Evolutionary conservation across 768 basidiomycete genomes (phyloP).

Genomic region (Lactarius deliciosus): DNA sequence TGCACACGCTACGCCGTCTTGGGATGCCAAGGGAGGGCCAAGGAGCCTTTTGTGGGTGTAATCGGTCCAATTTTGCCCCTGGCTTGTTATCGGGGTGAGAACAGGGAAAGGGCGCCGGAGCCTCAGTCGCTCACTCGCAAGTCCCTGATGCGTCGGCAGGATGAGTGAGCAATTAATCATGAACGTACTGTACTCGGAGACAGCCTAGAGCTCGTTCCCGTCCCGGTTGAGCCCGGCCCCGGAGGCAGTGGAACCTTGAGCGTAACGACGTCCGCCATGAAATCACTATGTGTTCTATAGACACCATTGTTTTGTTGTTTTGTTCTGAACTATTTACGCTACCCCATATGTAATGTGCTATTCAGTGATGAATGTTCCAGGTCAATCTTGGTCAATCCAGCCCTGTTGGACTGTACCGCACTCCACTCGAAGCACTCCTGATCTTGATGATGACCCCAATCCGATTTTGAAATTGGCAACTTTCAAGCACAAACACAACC

Average conservation of each 20-base stretch:
- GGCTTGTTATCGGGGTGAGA: not conserved
- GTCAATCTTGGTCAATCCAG: too few relatives aligned
- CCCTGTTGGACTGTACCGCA: too few relatives aligned
- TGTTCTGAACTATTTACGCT: not conserved
- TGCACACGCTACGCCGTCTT: not conserved
- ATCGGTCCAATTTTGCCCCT: not conserved
- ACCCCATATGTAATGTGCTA: not conserved
- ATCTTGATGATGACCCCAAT: too few relatives aligned
- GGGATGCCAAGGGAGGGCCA: not conserved
- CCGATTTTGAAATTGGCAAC: not conserved
- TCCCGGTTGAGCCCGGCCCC: not conserved
- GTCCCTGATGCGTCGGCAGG: not conserved
- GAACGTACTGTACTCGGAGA: not conserved
- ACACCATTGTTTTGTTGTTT: too few relatives aligned
- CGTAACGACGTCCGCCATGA: not conserved
- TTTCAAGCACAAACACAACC: not conserved
- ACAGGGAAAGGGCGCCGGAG: not conserved
- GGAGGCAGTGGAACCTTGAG: not conserved
- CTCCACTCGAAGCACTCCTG: too few relatives aligned
- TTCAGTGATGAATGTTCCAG: not conserved
- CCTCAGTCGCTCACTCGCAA: not conserved
- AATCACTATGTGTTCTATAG: not conserved
- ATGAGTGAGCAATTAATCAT: not conserved
- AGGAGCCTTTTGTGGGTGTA: not conserved
- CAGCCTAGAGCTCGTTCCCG: not conserved